Base-by-base conservation (phyloP, 2,329 filamentous ascomycete species). In the Ophiocordyceps polyrhachis-furcata region DNA sequence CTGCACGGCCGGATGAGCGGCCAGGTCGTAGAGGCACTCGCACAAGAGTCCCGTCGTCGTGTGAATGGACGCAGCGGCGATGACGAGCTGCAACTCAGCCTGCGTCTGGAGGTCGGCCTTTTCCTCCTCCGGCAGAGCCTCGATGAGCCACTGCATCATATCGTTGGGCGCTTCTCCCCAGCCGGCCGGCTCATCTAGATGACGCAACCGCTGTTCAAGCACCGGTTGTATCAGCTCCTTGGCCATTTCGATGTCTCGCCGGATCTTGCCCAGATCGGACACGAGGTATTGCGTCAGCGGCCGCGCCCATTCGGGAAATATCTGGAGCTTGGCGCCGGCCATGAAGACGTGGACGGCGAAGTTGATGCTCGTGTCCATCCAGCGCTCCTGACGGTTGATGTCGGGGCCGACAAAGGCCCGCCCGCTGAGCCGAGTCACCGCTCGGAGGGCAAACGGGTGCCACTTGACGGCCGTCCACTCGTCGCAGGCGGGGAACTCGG, bases 401-500 rank as follows among this genome's bases (percentile, higher is more conserved):
- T 61, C 56, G 2, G 64, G 51, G 1, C 73, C 73, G 7, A 75
- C 65, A 49, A 76, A 75, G 5, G 69, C 64, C 19, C 67, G 62
- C 1, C 73, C 70, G 23, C 70, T 73, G 20, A 77, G 52, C 2
- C 71, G 67, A 7, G 73, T 67, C 12, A 78, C 60, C 4, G 68
- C 62, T 20, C 69, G 62, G 2, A 76, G 60, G 40, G 71, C 59
- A 46, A 74, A 68, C 0, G 67, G 65, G 35, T 73, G 69, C 50
- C 74, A 64, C 50, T 65, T 67, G 43, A 74, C 65, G 0, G 69
- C 54, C 1, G 67, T 73, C 73, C 73, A 76, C 48, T 75, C 71
- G 45, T 66, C 57, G 49, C 68, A 72, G 15, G 60, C 55, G 5
- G 69, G 67, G 38, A 73, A 70, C 52, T 71, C 69, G 1, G 63